These are phyloP conservation scores for Pseudonitzschia multiseries DNA, from an alignment of 108 stramenopile species.

Conservation along the genomic window DNA sequence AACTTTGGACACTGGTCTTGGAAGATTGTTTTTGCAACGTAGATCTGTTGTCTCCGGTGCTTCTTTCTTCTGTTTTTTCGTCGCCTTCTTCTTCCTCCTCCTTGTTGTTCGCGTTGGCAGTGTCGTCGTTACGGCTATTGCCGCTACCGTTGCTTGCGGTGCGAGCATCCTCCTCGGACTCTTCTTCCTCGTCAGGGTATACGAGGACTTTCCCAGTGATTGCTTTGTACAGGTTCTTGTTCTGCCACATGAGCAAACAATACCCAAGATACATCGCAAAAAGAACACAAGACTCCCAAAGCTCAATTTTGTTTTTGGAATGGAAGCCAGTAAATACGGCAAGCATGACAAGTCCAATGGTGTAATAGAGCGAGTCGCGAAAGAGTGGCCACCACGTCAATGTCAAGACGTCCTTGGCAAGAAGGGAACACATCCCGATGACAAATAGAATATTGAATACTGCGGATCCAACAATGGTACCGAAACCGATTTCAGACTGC, in stretches of 20 bases:
- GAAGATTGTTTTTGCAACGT: constrained; percentile 19
- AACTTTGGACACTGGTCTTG: constrained; percentile 25
- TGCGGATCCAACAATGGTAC: constrained; percentile 86
- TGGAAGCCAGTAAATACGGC: constrained; percentile 50
- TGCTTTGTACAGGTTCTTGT: constrained; percentile 53
- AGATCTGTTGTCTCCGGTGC: neutral
- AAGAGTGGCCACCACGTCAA: constrained; percentile 87
- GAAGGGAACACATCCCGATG: constrained; percentile 72
- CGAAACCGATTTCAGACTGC: constrained; percentile 75
- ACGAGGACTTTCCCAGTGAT: constrained; percentile 54
- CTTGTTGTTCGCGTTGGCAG: neutral
- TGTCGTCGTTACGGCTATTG: constrained; percentile 1
- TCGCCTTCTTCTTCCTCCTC: constrained; percentile 1
- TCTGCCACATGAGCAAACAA: constrained; percentile 71
- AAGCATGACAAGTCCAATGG: constrained; percentile 55
- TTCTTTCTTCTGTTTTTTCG: constrained; percentile 19
- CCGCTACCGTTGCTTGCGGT: constrained; percentile 13
- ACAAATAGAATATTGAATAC: constrained; percentile 89
- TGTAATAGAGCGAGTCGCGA: constrained; percentile 75
- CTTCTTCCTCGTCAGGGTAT: constrained; percentile 37
- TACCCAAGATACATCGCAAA: constrained; percentile 79
- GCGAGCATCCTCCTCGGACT: constrained; percentile 9
- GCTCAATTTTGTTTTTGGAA: constrained; percentile 46
- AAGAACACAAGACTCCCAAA: constrained; percentile 77
- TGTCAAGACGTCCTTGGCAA: constrained; percentile 60